These are phyloP conservation scores for Raffaelea ambrosiae DNA, from an alignment of 2,329 filamentous ascomycete species.

Conservation along the genomic window DNA sequence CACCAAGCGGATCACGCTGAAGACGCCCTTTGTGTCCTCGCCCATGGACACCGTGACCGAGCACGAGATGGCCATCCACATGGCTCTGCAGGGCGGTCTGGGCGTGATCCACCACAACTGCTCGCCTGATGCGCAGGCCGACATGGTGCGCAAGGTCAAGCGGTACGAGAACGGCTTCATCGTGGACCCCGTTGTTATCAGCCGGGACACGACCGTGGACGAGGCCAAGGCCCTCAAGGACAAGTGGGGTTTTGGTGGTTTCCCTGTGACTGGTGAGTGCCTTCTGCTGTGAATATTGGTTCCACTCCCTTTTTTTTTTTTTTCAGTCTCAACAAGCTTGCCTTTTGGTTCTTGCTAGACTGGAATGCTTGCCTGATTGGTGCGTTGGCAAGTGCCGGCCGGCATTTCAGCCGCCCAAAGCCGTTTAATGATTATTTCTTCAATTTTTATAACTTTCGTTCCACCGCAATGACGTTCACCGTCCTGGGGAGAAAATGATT, in stretches of 20 bases:
- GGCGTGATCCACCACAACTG: slow-evolving; percentile 99
- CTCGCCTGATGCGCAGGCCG: slow-evolving; percentile 91
- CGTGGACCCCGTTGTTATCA: slow-evolving; percentile 86
- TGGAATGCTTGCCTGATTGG: neutral
- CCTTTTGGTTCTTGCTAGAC: neutral
- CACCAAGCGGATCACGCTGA: slow-evolving; percentile 91
- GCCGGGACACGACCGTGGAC: slow-evolving; percentile 75
- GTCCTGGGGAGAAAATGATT: slow-evolving; percentile 68
- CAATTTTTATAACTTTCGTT: slow-evolving; percentile 97
- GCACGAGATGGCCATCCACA: slow-evolving; percentile 98
- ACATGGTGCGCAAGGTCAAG: slow-evolving; percentile 99
- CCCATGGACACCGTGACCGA: slow-evolving; percentile 99
- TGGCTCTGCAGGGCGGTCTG: slow-evolving; percentile 78
- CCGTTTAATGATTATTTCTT: slow-evolving; percentile 68
- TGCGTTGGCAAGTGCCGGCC: neutral
- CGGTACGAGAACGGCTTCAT: slow-evolving; percentile 99
- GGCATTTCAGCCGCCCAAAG: neutral
- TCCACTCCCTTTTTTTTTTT: slow-evolving; percentile 1
- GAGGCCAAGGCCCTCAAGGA: slow-evolving; percentile 91
- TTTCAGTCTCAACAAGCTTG: neutral
- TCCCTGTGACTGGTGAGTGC: slow-evolving; percentile 91
- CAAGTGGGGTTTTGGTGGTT: slow-evolving; percentile 97
- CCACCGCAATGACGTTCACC: slow-evolving; percentile 80
- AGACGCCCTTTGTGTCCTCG: slow-evolving; percentile 93
- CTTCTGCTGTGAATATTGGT: slow-evolving; percentile 3